Conservation (phyloP, 345 rosid genomes). For the sweet orange (Citrus sinensis) region DVS_A1.0 CM039161.1:2106501-2107000, state of each 20-base stretch:
- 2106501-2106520: slow-evolving; percentile 17
- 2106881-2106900: slow-evolving; percentile 11
- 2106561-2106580: slow-evolving; percentile 18
- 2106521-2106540: slow-evolving; percentile 28
- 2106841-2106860: slow-evolving; percentile 16
- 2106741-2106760: slow-evolving; percentile 22
- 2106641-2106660: slow-evolving; percentile 14
- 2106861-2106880: slow-evolving; percentile 2
- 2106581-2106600: slow-evolving; percentile 11
- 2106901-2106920: slow-evolving; percentile 3
- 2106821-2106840: slow-evolving; percentile 14
- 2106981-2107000: slow-evolving; percentile 8
- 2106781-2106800: background rate
- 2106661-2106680: slow-evolving; percentile 18
- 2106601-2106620: slow-evolving; percentile 15
- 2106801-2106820: background rate
- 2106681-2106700: slow-evolving; percentile 18
- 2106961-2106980: slow-evolving; percentile 6
- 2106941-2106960: background rate
- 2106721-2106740: slow-evolving; percentile 13
- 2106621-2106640: slow-evolving; percentile 14
- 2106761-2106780: slow-evolving; percentile 12
- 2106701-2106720: slow-evolving; percentile 13
- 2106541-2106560: slow-evolving; percentile 54
- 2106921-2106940: background rate